These are phyloP conservation scores for Saccharomycopsis fodiens DNA, from an alignment of 805 yeast species.

Conservation along the genomic window DNA sequence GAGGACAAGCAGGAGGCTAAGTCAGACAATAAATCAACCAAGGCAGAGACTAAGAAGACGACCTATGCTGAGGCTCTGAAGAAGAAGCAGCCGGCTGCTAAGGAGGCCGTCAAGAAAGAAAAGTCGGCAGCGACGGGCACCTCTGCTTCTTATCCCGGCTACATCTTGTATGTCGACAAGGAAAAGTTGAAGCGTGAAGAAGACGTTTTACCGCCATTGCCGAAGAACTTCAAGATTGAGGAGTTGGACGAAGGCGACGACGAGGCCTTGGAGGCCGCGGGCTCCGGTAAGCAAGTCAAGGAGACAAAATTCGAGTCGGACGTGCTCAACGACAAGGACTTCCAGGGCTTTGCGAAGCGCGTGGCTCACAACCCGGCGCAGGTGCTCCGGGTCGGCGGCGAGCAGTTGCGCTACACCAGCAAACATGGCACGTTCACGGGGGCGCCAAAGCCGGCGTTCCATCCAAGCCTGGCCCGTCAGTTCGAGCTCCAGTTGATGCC, in stretches of 20 bases:
- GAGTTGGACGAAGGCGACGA: slow-evolving; percentile 36
- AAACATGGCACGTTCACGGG: slow-evolving; percentile 34
- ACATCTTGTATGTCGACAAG: slow-evolving; percentile 60
- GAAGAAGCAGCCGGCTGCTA: slow-evolving; percentile 22
- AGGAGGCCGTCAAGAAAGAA: slow-evolving; percentile 10
- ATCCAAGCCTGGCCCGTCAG: slow-evolving; percentile 43
- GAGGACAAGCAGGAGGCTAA: not conserved
- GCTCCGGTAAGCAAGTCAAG: slow-evolving; percentile 17
- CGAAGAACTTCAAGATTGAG: slow-evolving; percentile 49
- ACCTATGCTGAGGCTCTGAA: slow-evolving; percentile 25
- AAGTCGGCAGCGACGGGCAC: slow-evolving; percentile 23
- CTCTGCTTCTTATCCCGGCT: slow-evolving; percentile 46
- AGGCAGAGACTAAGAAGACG: slow-evolving; percentile 16
- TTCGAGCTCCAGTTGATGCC: slow-evolving; percentile 96
- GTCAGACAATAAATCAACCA: not conserved
- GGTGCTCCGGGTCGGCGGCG: slow-evolving; percentile 71
- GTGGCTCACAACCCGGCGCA: slow-evolving; percentile 82
- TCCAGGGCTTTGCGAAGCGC: slow-evolving; percentile 68
- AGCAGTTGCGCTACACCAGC: slow-evolving; percentile 66
- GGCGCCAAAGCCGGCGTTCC: slow-evolving; percentile 44
- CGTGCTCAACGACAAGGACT: slow-evolving; percentile 65
- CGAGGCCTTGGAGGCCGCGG: slow-evolving; percentile 21
- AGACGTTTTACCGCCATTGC: slow-evolving; percentile 39
- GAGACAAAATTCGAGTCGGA: slow-evolving; percentile 39
- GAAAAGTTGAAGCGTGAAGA: slow-evolving; percentile 49